Percentiles rank a stretch among this genome's conserved stretches.
Evolutionary conservation across 1,284 basidiomycete genomes (phyloP).

Genomic region (Cryptococcus sp.): DNA sequence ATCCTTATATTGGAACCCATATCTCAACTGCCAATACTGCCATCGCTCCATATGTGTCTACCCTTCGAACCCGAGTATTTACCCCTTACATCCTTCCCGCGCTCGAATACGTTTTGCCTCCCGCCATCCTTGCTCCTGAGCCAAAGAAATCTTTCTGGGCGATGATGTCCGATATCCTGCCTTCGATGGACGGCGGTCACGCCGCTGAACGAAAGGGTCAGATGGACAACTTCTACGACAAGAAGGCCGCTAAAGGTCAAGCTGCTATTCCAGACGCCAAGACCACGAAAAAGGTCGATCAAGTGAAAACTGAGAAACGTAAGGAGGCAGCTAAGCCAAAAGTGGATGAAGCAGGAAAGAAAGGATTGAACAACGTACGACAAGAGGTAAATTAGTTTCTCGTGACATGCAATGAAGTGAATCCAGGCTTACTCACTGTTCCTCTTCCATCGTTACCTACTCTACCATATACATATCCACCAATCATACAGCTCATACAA

Average conservation of each 20-base stretch:
- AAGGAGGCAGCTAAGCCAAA: constrained; percentile 21
- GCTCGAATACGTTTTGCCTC: constrained; percentile 25
- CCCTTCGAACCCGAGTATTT: constrained; percentile 20
- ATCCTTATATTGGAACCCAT: constrained; percentile 30
- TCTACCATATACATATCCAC: too few species aligned
- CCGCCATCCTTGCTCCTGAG: constrained; percentile 11
- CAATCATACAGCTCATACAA: constrained; percentile 7
- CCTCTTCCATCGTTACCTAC: too few species aligned
- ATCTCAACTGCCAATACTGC: constrained; percentile 14
- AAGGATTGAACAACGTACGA: constrained; percentile 20
- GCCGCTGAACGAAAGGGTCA: constrained; percentile 18
- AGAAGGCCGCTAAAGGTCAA: constrained; percentile 7
- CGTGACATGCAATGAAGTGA: too few species aligned
- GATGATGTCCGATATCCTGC: constrained; percentile 35
- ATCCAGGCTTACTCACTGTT: too few species aligned
- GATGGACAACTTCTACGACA: constrained; percentile 17
- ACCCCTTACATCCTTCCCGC: constrained; percentile 34
- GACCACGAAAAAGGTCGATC: constrained; percentile 10
- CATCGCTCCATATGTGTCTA: constrained; percentile 12
- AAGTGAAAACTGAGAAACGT: constrained; percentile 15
- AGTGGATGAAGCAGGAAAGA: constrained; percentile 30
- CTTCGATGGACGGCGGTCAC: constrained; percentile 10
- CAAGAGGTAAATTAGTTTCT: constrained; percentile 24
- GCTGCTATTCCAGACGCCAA: constrained; percentile 9
- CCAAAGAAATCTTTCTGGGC: constrained; percentile 33